Evolutionary conservation across 2,329 filamentous ascomycete genomes (phyloP).

Genomic region (Trichoderma aggressivum): DNA sequence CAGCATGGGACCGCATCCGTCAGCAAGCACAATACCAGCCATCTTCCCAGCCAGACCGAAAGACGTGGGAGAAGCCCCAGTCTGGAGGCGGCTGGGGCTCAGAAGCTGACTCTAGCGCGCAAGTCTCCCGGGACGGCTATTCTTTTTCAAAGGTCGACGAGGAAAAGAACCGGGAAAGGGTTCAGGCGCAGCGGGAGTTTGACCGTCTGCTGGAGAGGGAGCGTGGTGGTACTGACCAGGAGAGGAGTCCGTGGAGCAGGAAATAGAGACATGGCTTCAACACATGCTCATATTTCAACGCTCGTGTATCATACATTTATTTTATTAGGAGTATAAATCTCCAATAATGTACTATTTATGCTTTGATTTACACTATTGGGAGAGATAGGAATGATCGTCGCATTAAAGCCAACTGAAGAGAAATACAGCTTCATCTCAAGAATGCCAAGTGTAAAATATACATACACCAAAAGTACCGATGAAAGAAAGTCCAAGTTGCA

Average conservation of each 20-base stretch:
- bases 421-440: neutral
- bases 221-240: conserved; percentile 32
- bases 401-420: neutral
- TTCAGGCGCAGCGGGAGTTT: conserved; percentile 50
- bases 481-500: neutral
- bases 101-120: conserved; percentile 28
- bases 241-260: conserved; percentile 27
- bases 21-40: conserved; percentile 34
- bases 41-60: conserved; percentile 22
- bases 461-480: neutral
- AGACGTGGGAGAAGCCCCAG: conserved; percentile 22
- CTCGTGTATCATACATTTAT: neutral
- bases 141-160: conserved; percentile 37
- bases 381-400: neutral
- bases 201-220: conserved; percentile 48
- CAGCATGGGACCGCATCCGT: conserved; percentile 46
- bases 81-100: conserved; percentile 20
- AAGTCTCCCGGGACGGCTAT: conserved; percentile 29
- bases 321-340: neutral
- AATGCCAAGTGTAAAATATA: neutral
- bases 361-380: neutral
- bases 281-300: neutral
- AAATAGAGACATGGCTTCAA: conserved; percentile 16
- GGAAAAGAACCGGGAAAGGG: conserved; percentile 39
- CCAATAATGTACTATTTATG: neutral